Conservation (phyloP, 202 grass and related monocot genomes). For the Alloteropsis angusta region DNA sequence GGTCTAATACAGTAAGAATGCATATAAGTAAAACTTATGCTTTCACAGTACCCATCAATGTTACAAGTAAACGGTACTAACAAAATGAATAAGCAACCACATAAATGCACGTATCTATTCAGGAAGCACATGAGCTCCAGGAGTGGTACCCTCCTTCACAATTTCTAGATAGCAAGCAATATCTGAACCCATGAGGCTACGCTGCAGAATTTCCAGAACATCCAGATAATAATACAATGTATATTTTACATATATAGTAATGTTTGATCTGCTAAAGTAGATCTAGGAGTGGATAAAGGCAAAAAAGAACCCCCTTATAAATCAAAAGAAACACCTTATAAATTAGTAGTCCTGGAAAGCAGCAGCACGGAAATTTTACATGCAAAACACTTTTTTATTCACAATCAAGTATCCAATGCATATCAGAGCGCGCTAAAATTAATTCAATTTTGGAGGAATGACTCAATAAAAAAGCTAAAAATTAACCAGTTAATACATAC, state of each 20-base stretch:
- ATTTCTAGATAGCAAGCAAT: slow-evolving; percentile 5
- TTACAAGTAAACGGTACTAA: neutral
- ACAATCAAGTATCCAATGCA: slow-evolving; percentile 4
- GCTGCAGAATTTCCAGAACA: neutral
- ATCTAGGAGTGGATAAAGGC: neutral
- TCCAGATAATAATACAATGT: neutral
- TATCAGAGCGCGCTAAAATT: neutral
- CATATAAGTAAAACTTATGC: neutral
- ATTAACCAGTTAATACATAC: neutral
- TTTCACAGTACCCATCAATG: neutral
- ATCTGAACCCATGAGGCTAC: neutral
- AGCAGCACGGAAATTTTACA: slow-evolving; percentile 3
- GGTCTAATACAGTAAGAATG: neutral
- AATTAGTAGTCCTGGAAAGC: neutral
- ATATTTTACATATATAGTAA: slow-evolving; percentile 1
- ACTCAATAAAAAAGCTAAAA: neutral
- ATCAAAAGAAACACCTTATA: neutral
- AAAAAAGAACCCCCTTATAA: neutral
- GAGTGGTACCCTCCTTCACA: neutral
- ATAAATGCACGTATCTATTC: neutral
- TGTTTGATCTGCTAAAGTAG: neutral
- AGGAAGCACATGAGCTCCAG: neutral
- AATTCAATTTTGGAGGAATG: neutral
- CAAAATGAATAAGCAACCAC: neutral
- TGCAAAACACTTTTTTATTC: neutral